A percentile compares a stretch with the other conserved stretches of the same genome.
phyloP scores from a whole-genome alignment of 2,329 filamentous ascomycete genomes.

The Hymenoscyphus occultus region DNA sequence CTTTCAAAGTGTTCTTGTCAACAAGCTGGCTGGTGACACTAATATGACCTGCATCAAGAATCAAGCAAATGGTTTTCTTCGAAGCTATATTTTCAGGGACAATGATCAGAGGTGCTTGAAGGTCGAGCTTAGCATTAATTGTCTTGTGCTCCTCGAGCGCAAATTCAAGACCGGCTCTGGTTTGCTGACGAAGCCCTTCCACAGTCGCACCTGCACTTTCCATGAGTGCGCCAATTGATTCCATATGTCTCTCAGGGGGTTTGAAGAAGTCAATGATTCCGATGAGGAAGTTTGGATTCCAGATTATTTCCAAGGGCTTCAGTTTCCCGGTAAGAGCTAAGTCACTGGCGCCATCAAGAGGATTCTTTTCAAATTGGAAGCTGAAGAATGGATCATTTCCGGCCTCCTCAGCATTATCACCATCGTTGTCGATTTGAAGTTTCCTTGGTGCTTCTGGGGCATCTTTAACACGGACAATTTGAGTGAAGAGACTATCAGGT shows the following conservation, averaged over 20 bases:
- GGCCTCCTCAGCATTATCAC: constrained; percentile 39
- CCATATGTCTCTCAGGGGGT: constrained; percentile 95
- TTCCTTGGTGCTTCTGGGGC: constrained; percentile 54
- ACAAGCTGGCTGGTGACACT: constrained; percentile 92
- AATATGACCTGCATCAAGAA: constrained; percentile 93
- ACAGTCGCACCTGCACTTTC: constrained; percentile 94
- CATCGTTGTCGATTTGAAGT: constrained; percentile 37
- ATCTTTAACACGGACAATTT: constrained; percentile 95
- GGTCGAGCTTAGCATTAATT: constrained; percentile 90
- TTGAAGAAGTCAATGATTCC: constrained; percentile 94
- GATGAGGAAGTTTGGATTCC: constrained; percentile 91
- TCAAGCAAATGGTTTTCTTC: constrained; percentile 78
- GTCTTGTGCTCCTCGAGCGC: constrained; percentile 97
- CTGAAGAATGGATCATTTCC: constrained; percentile 79
- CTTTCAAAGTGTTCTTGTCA: constrained; percentile 82
- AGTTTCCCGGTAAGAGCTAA: constrained; percentile 86
- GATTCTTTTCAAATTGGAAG: constrained; percentile 90
- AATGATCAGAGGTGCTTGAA: constrained; percentile 94
- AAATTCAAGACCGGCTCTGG: constrained; percentile 91
- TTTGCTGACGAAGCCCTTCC: constrained; percentile 91
- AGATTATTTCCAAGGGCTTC: constrained; percentile 94
- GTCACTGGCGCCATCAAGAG: constrained; percentile 87
- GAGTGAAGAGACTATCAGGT: constrained; percentile 82
- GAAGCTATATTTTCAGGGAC: constrained; percentile 89
- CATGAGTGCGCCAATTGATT: constrained; percentile 93